Percentiles rank a stretch among this genome's conserved stretches.
phyloP scores from a whole-genome alignment of 2,329 filamentous ascomycete species.

The Ascocoryne sarcoides region DNA sequence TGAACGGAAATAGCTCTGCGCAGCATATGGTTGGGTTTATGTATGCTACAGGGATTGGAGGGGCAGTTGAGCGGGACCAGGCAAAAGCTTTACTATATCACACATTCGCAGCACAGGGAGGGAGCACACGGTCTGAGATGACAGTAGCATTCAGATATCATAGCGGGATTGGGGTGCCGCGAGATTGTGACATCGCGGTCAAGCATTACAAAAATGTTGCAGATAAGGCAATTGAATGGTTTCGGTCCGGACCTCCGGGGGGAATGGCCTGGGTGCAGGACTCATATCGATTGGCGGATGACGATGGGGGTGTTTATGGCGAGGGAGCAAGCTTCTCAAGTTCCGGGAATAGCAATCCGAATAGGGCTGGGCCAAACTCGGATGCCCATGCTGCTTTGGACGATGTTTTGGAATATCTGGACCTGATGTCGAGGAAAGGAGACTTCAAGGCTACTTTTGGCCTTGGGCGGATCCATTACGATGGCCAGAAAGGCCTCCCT shows the following conservation, averaged over 20 bases:
- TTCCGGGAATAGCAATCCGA: constrained; percentile 67
- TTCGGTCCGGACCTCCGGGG: constrained; percentile 81
- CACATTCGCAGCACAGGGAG: constrained; percentile 80
- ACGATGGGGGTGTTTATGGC: constrained; percentile 85
- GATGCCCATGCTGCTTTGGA: constrained; percentile 81
- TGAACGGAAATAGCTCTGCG: constrained; percentile 81
- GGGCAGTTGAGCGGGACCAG: constrained; percentile 74
- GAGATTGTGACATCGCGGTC: constrained; percentile 76
- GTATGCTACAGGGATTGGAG: constrained; percentile 86
- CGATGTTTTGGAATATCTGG: constrained; percentile 85
- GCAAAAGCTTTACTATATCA: constrained; percentile 90
- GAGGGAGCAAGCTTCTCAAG: constrained; percentile 89
- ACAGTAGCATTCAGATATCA: constrained; percentile 81
- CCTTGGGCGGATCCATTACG: constrained; percentile 61
- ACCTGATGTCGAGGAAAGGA: constrained; percentile 66
- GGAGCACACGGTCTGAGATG: constrained; percentile 85
- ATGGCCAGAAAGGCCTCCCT: constrained; percentile 53
- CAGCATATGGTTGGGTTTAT: constrained; percentile 95
- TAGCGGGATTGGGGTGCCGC: constrained; percentile 73
- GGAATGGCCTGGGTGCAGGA: constrained; percentile 71
- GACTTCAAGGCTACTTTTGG: constrained; percentile 62
- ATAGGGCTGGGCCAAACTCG: constrained; percentile 62
- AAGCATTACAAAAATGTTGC: constrained; percentile 90
- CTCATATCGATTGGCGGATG: constrained; percentile 79
- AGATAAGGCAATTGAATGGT: constrained; percentile 84